Base-by-base conservation (phyloP, 345 rosid genomes). In the Salix exigua region DNA sequence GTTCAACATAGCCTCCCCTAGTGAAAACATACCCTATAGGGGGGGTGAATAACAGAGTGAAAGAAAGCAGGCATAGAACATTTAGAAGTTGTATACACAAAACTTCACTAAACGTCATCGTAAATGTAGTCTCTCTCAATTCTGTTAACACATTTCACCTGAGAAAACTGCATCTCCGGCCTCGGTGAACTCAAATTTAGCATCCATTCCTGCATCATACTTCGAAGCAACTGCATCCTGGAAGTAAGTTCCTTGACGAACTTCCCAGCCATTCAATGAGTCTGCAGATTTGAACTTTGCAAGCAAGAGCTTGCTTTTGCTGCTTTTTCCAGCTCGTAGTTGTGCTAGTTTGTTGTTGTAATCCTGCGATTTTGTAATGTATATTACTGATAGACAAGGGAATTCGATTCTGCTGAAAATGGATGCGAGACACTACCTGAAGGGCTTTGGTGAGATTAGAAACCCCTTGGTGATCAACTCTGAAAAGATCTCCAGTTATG, bases 181-280 rank as follows among this genome's bases (percentile, higher is more conserved):
- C 83, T 93, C 99, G 0, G 94, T 88, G 86, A 86, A 89, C 84
- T 93, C 93, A 71, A 96, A 91, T 83, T 84, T 93, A 68, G 96
- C 99, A 82, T 96, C 96, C 93, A 96, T 93, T 72, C 98, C 98
- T 33, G 89, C 98, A 81, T 93, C 99, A 73, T 88, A 96, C 87
- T 91, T 96, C 10, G 91, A 81, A 78, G 93, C 91, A 75, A 91
- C 66, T 35, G 85, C 87, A 71, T 96, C 97, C 89, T 91, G 94
- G 79, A 96, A 96, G 78, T 96, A 96, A 81, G 96, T 91, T 74
- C 99, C 98, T 83, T 86, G 89, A 72, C 87, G 93, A 70, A 91
- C 87, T 82, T 96, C 91, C 99, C 99, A 96, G 14, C 92, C 97
- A 19, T 83, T 38, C 72, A 96, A 85, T 30, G 98, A 81, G 50